Base-by-base conservation (phyloP, 768 basidiomycete species). In the Mycena haematopus region DNA sequence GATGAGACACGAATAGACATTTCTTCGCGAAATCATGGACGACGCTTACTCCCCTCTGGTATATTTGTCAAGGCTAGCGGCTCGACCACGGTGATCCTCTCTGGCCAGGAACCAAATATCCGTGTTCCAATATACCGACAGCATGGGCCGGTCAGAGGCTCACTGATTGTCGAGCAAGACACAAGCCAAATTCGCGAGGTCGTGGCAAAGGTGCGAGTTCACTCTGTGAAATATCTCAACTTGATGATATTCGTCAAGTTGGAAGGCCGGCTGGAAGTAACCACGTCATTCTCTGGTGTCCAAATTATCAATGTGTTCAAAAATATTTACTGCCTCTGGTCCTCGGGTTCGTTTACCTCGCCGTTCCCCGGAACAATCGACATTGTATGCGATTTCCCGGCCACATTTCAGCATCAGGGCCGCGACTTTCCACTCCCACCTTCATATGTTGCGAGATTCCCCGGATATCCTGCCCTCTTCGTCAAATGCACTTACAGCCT, bases 1-100 rank as follows among this genome's bases (percentile, higher is more conserved):
- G 58, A 67, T n/a, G 65, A 67, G 51, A 60, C 62, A 6, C 54
- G 50, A 25, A 51, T 67, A 15, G 58, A 63, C 29, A 38, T 52
- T 2, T 60, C 62, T 7, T 58, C 60, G 17, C 65, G 21, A 31
- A 54, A 3, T 36, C 36, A 36, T 10, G 53, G 46, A 21, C 52
- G 45, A 33, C 51, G 58, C 21, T 27, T 8, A 5, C 58, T 40
- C 10, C 58, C 65, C 36, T 58, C 62, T 42, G 65, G 62, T 15
- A 51, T 67, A 15, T 63, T 60, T 38, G 56, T 54, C 35, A 67
- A 63, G 29, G 29, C 44, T 1, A 57, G 24, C 19, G 58, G 65
- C 51, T 60, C 65, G 5, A 46, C 51, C 14, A 67, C 65, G 2
- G 52, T 67, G 38, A 50, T 67, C 3, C 65, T 67, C 17, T 51